Evolutionary conservation across 2,329 filamentous ascomycete genomes (phyloP), one percentile per base, ranked within the genome.

Genomic region (Penicillium sclerotigenum): DNA sequence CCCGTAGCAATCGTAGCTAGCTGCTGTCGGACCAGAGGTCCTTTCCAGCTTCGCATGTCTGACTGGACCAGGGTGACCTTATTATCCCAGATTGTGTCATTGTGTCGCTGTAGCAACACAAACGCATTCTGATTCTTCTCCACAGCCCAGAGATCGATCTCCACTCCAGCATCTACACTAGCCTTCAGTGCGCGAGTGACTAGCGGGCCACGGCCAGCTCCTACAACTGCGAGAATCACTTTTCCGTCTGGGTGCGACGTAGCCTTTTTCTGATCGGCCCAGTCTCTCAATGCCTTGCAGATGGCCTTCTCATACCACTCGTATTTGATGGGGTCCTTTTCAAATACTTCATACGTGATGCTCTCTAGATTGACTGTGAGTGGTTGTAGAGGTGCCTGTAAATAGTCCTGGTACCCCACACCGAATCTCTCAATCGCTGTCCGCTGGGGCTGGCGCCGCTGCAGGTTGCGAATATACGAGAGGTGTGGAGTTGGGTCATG

Each of bases 111-210:
- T 2, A 99, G 83, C 62, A 97, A 87, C 7, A 99, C 92, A 71
- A 93, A 97, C 0, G 94, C 94, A 69, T 99, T 97, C 4, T 91
- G 94, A 74, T 99, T 99, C 81, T 99, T 99, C 75, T 99, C 94
- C 4, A 99, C 85, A 0, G 90, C 94, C 86, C 91, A 97, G 43
- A 95, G 83, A 64, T 92, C 87, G 48, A 97, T 88, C 20, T 85
- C 80, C 4, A 97, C 87, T 1, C 87, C 87, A 1, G 91, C 88
- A 16, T 79, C 81, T 59, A 86, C 81, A 65, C 91, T 93, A 13
- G 94, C 95, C 58, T 85, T 85, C 26, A 99, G 77, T 1, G 91
- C 91, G 47, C 94, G 85, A 1, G 91, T 94, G 14, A 99, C 92
- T 1, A 99, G 81, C 4, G 94, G 94, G 0, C 94, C 95, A 59